Evolutionary conservation across 2,329 filamentous ascomycete species (phyloP), one percentile per base, ranked within the genome.

Genomic region (Cladobotryum mycophilum): DNA sequence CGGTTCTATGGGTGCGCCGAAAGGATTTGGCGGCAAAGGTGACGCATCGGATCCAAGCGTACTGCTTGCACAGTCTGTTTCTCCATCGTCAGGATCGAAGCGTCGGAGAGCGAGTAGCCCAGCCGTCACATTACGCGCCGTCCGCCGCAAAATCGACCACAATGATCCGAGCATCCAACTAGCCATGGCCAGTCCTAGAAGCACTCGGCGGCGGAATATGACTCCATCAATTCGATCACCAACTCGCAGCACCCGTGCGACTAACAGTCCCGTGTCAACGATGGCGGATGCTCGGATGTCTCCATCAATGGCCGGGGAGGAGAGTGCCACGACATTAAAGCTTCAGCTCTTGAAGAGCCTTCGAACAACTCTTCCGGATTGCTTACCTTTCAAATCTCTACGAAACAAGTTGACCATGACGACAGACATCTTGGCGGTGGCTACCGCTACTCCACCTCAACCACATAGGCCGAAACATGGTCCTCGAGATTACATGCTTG

Each of bases 401-500:
- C 74, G 76, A n/a, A 69, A 67, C 38, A 70, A 75, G 49, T 66
- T 78, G 41, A 69, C 71, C 46, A 72, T 75, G 56, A 72, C 69
- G 20, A 61, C 79, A 2, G 78, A 84, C 60, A 67, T 82, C 5
- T 64, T 83, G 8, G 81, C 72, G 14, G 69, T 85, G 6, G 79
- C 72, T 4, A 77, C 78, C 13, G 71, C 72, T 42, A 68, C 70
- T 15, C 76, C 79, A 3, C 65, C 73, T 9, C 69, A 74, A 43
- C 74, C 81, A 6, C 68, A 72, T 51, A 74, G 81, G 36, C 78
- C 78, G 22, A 82, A 81, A 59, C 68, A 72, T 53, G 79, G 79
- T 0, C 79, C 79, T 3, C 71, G 80, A 18, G 79, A 84, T 59
- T 84, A 76, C 64, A 75, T 79, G 65, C 74, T 82, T 58, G 74